Evolutionary conservation across 2,329 filamentous ascomycete genomes (phyloP).

Genomic region (Penicillium fuscoglaucum): DNA sequence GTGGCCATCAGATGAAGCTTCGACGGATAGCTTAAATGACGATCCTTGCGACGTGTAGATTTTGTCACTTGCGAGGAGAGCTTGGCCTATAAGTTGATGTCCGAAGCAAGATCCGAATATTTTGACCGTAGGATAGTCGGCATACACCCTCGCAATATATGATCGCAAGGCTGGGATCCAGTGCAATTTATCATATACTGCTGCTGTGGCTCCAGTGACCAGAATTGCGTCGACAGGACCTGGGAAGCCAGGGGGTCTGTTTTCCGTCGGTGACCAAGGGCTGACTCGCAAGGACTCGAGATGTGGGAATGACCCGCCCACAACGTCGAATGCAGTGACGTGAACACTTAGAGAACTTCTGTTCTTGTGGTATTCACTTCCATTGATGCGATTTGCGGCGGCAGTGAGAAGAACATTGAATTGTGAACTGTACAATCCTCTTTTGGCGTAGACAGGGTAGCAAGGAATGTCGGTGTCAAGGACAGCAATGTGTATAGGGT

Average conservation of each 20-base stretch:
- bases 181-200: constrained; percentile 18
- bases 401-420: constrained; percentile 32
- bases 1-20: constrained; percentile 22
- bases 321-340: constrained; percentile 32
- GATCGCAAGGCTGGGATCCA: constrained; percentile 22
- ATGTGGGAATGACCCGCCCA: constrained; percentile 28
- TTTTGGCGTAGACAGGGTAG: constrained; percentile 28
- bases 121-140: constrained; percentile 23
- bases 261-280: background rate
- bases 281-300: constrained; percentile 19
- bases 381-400: constrained; percentile 28
- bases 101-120: constrained; percentile 32
- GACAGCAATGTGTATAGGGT: constrained; percentile 32
- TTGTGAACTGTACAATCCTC: constrained; percentile 35
- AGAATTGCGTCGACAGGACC: constrained; percentile 26
- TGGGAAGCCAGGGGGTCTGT: background rate
- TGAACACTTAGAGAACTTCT: constrained; percentile 16
- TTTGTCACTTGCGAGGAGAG: constrained; percentile 16
- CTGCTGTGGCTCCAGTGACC: constrained; percentile 28
- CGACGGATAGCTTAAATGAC: constrained; percentile 18
- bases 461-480: constrained; percentile 37
- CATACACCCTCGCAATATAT: constrained; percentile 23
- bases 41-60: background rate
- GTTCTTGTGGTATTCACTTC: background rate
- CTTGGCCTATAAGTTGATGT: constrained; percentile 30